Evolutionary conservation across 1,284 basidiomycete species (phyloP), one percentile per base, ranked within the genome.

Genomic region (Moesziomyces sp.): DNA sequence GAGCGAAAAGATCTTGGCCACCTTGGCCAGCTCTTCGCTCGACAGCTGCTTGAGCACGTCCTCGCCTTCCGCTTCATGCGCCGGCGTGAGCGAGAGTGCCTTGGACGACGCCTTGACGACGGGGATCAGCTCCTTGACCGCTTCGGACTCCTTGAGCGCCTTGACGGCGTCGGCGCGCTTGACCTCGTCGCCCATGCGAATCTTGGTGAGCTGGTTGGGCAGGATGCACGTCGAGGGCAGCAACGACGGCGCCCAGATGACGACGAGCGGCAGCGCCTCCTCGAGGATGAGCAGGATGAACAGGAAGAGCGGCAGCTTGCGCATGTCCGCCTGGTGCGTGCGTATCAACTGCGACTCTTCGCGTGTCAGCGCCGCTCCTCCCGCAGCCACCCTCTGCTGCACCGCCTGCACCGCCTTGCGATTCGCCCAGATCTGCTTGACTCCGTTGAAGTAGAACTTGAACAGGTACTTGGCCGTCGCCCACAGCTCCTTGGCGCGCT

Each of bases 191-290:
- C 66, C 69, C 55, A 77, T 66, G 18, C 78, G 71, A 21, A 83
- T 83, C 68, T 79, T 82, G 18, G 53, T 88, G 44, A 88, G 88
- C 85, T 94, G 93, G 26, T 90, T 90, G 0, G 93, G 92, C n/a
- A 94, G 87, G 60, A 94, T 88, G 80, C 92, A 93, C 3, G 93
- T 94, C 4, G 92, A 93, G 0, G 93, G 93, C 33, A 94, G 88
- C 85, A 93, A 88, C 78, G 88, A 89, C 2, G 93, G 93, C n/a
- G 89, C 90, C 82, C 92, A 94, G 70, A 94, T 89, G 30, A 92
- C 92, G 64, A 93, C 88, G 63, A 94, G 87, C 11, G 93, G 93
- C 62, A 94, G 88, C 46, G 92, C 84, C 84, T 94, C 93, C 83
- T 94, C 93, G 4, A 92, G 85, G 21, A 93, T 85, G 30, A 92